A percentile compares a stretch with the other conserved stretches of the same genome.
phyloP scores from a whole-genome alignment of 1,139 yeast species.

The Scheffersomyces illinoinensis region DNA sequence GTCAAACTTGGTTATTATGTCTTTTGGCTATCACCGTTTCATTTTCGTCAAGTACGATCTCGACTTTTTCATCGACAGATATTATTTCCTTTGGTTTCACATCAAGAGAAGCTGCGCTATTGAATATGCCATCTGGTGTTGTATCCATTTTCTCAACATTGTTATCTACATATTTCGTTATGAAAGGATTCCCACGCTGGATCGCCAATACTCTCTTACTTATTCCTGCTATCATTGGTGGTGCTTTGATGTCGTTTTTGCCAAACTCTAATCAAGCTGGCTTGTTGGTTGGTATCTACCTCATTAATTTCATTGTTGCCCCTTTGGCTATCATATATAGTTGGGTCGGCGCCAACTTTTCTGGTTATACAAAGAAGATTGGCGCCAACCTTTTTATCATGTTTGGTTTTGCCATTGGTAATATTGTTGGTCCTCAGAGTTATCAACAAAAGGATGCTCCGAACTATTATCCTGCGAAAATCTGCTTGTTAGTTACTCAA shows the following conservation, averaged over 20 bases:
- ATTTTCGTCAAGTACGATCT: conserved; percentile 15
- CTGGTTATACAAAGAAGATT: conserved; percentile 12
- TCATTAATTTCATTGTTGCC: conserved; percentile 9
- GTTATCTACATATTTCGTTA: conserved; percentile 4
- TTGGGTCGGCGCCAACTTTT: conserved; percentile 11
- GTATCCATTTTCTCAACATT: conserved; percentile 4
- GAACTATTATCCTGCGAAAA: conserved; percentile 7
- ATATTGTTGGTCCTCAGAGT: conserved; percentile 38
- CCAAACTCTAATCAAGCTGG: conserved; percentile 7
- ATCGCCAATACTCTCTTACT: conserved; percentile 8
- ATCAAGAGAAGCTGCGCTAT: conserved; percentile 13
- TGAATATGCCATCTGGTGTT: conserved; percentile 17
- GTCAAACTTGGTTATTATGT: not conserved
- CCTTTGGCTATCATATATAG: conserved; percentile 10
- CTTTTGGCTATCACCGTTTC: conserved; percentile 13
- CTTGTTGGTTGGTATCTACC: conserved; percentile 10
- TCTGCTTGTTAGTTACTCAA: conserved; percentile 7
- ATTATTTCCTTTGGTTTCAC: conserved; percentile 15
- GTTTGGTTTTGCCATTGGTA: conserved; percentile 35
- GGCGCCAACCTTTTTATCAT: conserved; percentile 6
- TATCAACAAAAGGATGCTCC: conserved; percentile 22
- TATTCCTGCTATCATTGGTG: conserved; percentile 10
- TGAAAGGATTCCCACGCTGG: conserved; percentile 7
- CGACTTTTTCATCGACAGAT: conserved; percentile 10
- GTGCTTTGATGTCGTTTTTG: conserved; percentile 9